Evolutionary conservation across 2,329 filamentous ascomycete genomes (phyloP).

Genomic region (Colletotrichum sp.): DNA sequence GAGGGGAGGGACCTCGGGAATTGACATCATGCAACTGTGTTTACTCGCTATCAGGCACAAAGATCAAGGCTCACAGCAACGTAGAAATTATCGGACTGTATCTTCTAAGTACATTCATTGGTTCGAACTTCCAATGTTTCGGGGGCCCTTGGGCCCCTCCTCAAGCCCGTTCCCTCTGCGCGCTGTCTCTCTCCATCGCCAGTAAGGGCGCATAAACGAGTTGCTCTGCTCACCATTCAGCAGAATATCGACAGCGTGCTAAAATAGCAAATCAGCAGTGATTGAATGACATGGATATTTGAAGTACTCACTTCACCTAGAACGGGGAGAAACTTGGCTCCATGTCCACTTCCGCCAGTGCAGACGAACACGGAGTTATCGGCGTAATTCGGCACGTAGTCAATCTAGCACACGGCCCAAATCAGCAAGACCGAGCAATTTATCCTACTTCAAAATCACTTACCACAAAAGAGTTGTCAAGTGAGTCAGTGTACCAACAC

Average conservation of each 20-base stretch:
- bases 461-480: slow-evolving; percentile 54
- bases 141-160: slow-evolving; percentile 29
- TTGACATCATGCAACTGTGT: not conserved
- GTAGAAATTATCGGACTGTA: not conserved
- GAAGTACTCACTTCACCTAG: slow-evolving; percentile 30
- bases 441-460: not conserved
- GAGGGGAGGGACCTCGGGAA: not conserved
- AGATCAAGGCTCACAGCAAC: not conserved
- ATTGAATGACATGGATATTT: not conserved
- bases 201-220: slow-evolving; percentile 33
- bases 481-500: slow-evolving; percentile 66
- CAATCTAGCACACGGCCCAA: slow-evolving; percentile 26
- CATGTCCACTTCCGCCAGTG: slow-evolving; percentile 39
- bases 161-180: slow-evolving; percentile 33
- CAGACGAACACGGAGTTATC: slow-evolving; percentile 35
- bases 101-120: not conserved
- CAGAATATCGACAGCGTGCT: slow-evolving; percentile 37
- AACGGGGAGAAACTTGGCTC: slow-evolving; percentile 39
- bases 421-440: too few relatives aligned
- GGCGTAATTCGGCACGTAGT: slow-evolving; percentile 33
- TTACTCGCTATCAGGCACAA: too few relatives aligned
- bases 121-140: slow-evolving; percentile 22
- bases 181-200: slow-evolving; percentile 32
- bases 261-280: not conserved
- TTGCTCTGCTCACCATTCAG: slow-evolving; percentile 27